Percentiles rank a stretch among this genome's conserved stretches.
Evolutionary conservation across 202 grass and related monocot species (phyloP).

Genomic region (Setaria viridis): DNA sequence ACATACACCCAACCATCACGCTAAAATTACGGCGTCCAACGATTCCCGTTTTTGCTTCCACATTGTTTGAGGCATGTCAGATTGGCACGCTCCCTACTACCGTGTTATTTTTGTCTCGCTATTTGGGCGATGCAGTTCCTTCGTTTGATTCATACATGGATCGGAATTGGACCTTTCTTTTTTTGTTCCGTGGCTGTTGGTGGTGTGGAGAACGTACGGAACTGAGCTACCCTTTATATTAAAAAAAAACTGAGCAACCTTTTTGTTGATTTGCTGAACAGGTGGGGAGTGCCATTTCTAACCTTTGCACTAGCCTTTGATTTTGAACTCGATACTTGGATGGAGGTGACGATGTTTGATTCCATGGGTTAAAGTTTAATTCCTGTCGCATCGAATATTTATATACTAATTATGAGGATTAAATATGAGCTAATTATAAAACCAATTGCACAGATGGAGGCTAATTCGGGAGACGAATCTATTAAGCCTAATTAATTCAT

Average conservation of each 20-base stretch:
- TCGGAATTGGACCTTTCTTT: not conserved
- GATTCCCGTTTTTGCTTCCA: not conserved
- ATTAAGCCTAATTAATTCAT: no score
- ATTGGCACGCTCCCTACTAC: not conserved
- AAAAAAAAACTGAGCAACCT: no score
- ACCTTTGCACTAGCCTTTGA: no score
- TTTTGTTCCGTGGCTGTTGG: not conserved
- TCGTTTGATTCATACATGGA: not conserved
- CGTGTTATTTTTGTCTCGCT: not conserved
- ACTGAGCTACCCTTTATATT: no score
- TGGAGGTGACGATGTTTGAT: no score
- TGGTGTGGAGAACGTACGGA: not conserved
- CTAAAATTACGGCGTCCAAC: not conserved
- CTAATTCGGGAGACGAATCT: no score
- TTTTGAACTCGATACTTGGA: no score
- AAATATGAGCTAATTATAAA: no score
- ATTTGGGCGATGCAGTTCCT: not conserved
- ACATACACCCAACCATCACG: not conserved
- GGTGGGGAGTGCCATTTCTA: not conserved
- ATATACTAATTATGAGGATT: no score
- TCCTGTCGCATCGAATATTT: no score
- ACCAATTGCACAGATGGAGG: no score
- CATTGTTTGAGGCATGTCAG: not conserved
- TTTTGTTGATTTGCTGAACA: not conserved
- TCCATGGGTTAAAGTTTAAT: no score